These are phyloP conservation scores for Globisporangium recalcitrans DNA, from an alignment of 352 stramenopile species.

Conservation along the genomic window DNA sequence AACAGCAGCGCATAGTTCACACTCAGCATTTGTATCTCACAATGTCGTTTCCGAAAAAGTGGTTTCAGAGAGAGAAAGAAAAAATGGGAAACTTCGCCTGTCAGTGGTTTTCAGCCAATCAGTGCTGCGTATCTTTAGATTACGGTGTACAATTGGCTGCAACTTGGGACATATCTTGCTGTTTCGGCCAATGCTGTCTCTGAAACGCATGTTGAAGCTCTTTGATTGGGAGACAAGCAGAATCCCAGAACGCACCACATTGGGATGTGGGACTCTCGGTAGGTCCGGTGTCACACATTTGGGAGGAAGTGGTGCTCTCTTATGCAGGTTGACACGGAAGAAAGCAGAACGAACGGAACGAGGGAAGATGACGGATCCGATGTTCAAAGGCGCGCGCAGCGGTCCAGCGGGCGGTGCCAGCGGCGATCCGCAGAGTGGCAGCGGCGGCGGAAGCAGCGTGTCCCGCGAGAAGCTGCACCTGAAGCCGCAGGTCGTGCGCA, in stretches of 20 bases:
- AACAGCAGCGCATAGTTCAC: background rate
- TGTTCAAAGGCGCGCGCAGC: constrained; percentile 23
- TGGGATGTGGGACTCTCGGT: background rate
- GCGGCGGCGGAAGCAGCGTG: background rate
- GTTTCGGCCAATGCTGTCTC: background rate
- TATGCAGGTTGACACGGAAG: constrained; percentile 2
- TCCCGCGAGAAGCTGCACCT: constrained; percentile 45
- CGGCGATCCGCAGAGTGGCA: constrained; percentile 3
- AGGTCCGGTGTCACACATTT: background rate
- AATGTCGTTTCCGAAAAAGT: constrained; percentile 6
- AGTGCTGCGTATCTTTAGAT: background rate
- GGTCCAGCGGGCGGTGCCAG: background rate
- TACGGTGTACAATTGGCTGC: background rate
- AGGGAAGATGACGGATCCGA: constrained; percentile 28
- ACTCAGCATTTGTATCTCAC: background rate
- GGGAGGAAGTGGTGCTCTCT: background rate
- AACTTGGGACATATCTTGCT: background rate
- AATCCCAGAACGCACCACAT: background rate
- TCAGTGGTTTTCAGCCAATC: background rate
- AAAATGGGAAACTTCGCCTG: background rate
- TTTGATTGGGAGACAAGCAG: constrained; percentile 5
- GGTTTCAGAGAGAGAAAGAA: constrained; percentile 3
- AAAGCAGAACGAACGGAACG: background rate
- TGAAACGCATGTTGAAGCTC: constrained; percentile 3
- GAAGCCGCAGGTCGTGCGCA: constrained; percentile 81